These are phyloP conservation scores for Skeletonema grethae DNA, from an alignment of 108 stramenopile genomes.

Conservation along the genomic window DNA sequence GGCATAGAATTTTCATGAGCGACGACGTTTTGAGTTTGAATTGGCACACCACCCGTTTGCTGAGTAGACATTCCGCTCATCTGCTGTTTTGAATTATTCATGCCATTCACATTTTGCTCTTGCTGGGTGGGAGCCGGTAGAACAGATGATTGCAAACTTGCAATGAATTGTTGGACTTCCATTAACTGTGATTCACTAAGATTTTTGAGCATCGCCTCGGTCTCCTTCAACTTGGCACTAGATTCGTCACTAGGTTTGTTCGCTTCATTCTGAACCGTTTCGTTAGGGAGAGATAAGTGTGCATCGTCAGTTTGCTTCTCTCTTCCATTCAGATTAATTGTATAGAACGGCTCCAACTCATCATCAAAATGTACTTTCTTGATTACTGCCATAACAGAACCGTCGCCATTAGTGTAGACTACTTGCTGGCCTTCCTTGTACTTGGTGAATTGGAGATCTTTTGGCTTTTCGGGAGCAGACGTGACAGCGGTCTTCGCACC, in stretches of 20 bases:
- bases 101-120: neutral
- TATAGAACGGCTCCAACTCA: conserved; percentile 65
- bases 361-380: conserved; percentile 72
- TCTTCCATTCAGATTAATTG: conserved; percentile 61
- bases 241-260: neutral
- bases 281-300: conserved; percentile 45
- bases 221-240: conserved; percentile 23
- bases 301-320: conserved; percentile 75
- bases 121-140: neutral
- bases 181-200: conserved; percentile 33
- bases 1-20: neutral
- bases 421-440: conserved; percentile 41
- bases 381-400: conserved; percentile 43
- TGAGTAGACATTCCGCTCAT: neutral
- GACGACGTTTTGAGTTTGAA: neutral
- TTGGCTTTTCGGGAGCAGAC: neutral
- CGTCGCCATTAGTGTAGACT: conserved; percentile 50
- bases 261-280: neutral
- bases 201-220: conserved; percentile 26
- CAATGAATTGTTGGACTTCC: conserved; percentile 37
- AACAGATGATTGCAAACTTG: conserved; percentile 3
- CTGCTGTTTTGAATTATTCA: neutral
- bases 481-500: neutral
- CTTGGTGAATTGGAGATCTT: conserved; percentile 3
- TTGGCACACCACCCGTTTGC: neutral